These are phyloP conservation scores for Pisolithus thermaeus DNA, from an alignment of 1,284 basidiomycete genomes.

Conservation along the genomic window DNA sequence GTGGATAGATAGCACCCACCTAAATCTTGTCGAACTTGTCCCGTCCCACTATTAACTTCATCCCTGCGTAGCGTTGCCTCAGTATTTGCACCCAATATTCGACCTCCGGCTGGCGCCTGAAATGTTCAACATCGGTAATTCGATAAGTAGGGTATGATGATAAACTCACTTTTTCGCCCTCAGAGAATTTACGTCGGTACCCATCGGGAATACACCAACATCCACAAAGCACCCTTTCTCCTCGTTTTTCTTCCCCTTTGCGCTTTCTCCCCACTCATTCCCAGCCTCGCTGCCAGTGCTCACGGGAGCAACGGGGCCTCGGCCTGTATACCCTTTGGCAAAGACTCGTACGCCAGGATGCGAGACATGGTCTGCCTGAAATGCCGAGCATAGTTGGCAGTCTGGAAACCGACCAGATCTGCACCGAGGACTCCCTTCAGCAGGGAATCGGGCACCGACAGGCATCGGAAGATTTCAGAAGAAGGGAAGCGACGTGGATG, in stretches of 20 bases:
- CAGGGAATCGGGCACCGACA: slow-evolving; percentile 59
- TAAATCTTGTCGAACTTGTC: slow-evolving; percentile 88
- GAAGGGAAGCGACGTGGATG: slow-evolving; percentile 87
- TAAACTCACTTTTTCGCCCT: slow-evolving; percentile 57
- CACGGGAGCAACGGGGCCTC: slow-evolving; percentile 18
- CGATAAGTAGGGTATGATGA: slow-evolving; percentile 3
- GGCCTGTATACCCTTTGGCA: slow-evolving; percentile 79
- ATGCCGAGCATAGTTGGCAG: slow-evolving; percentile 73
- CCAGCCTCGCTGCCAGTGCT: slow-evolving; percentile 2
- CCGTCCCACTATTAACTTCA: slow-evolving; percentile 81
- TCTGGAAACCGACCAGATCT: slow-evolving; percentile 78
- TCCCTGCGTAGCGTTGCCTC: too few species aligned
- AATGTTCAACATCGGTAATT: too few species aligned
- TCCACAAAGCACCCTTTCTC: slow-evolving; percentile 61
- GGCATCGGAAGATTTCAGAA: too few species aligned
- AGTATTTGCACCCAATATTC: too few species aligned
- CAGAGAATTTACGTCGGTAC: slow-evolving; percentile 72
- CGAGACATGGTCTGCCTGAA: slow-evolving; percentile 81
- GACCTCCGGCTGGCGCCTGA: too few species aligned
- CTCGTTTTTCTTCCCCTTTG: not conserved
- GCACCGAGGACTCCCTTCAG: slow-evolving; percentile 73
- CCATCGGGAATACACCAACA: slow-evolving; percentile 85
- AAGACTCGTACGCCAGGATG: slow-evolving; percentile 74
- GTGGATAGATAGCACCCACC: slow-evolving; percentile 32
- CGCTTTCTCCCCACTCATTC: not conserved